Base-by-base conservation (phyloP, 2,329 filamentous ascomycete species). In the Ophiocordyceps australis region DNA sequence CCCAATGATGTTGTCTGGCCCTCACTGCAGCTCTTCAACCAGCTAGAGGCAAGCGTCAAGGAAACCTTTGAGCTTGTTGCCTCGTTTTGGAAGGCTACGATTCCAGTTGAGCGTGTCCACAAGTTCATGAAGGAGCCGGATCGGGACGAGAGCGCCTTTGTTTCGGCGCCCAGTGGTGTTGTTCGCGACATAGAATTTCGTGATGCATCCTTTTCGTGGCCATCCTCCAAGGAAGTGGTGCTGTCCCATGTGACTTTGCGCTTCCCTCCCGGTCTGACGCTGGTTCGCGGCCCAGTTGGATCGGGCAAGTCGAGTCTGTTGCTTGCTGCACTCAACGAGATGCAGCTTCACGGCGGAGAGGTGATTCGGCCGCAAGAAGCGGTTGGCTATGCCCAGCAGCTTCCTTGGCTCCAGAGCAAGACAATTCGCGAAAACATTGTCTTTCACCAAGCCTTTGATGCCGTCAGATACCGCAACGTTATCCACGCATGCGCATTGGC, bases 61-160 rank as follows among this genome's bases (percentile, higher is more conserved):
- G 76, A 83, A 27, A 52, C 91, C 1, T 85, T 85, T 3, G 59
- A 67, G 17, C 54, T 92, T 8, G 71, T 91, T 22, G 82, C 77
- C 0, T 66, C 75, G 0, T 52, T 86, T 5, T 62, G 91, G 35
- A 91, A 92, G 38, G 79, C 82, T 0, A 73, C 67, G n/a, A 74
- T 93, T 12, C 77, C 83, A 0, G 69, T 92, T 33, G 69, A 66
- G 7, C 74, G 83, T 35, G 81, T 93, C 13, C 78, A 92, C 39
- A 63, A 67, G 14, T 93, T 91, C 50, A 91, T 93, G 80, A 55
- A 59, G 1, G 83, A 93, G 46, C 80, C 80, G 0, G 71, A 93
- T 39, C 81, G 82, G 37, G 64, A 68, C 17, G 58, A 64, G 16
- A 45, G 47, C 4, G 52, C 55, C 4, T 38, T 49, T 4, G 38